Conservation (phyloP, 2,329 filamentous ascomycete species). For the Pseudocercospora macadamiae region DNA sequence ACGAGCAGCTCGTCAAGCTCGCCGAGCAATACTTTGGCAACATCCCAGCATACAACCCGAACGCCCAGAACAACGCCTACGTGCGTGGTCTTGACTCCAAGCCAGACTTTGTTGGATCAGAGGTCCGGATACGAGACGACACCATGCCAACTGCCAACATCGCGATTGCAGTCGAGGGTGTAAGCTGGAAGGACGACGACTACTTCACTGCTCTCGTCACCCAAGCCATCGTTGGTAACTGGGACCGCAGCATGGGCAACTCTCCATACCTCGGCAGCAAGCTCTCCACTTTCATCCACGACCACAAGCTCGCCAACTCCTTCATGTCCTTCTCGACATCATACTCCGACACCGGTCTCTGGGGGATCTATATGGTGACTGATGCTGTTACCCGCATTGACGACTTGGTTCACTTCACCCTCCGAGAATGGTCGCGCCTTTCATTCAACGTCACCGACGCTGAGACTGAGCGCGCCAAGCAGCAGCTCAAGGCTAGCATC, state of each 20-base stretch:
- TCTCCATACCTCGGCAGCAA: constrained; percentile 97
- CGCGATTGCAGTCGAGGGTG: constrained; percentile 97
- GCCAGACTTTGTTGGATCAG: constrained; percentile 95
- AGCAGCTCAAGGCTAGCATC: constrained; percentile 97
- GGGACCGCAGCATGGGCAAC: constrained; percentile 98
- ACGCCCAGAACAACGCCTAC: constrained; percentile 71
- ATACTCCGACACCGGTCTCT: constrained; percentile 99
- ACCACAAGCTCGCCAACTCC: constrained; percentile 96
- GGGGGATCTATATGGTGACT: constrained; percentile 98
- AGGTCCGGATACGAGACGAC: constrained; percentile 94
- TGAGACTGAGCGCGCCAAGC: constrained; percentile 97
- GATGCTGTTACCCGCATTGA: constrained; percentile 86
- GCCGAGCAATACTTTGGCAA: constrained; percentile 92
- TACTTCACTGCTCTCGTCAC: constrained; percentile 98
- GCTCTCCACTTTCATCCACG: constrained; percentile 91
- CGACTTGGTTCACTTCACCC: constrained; percentile 96
- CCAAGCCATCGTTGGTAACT: constrained; percentile 99
- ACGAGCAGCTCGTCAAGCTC: constrained; percentile 90
- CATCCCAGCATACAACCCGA: constrained; percentile 74
- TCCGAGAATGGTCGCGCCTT: constrained; percentile 96
- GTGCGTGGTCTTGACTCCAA: constrained; percentile 78
- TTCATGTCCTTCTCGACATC: constrained; percentile 99
- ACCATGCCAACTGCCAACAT: constrained; percentile 96
- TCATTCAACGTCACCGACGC: constrained; percentile 84
- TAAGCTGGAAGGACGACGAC: constrained; percentile 98